Base-by-base conservation (phyloP, 495 filamentous ascomycete genomes). In the Lineolata rhizophorae region DNA sequence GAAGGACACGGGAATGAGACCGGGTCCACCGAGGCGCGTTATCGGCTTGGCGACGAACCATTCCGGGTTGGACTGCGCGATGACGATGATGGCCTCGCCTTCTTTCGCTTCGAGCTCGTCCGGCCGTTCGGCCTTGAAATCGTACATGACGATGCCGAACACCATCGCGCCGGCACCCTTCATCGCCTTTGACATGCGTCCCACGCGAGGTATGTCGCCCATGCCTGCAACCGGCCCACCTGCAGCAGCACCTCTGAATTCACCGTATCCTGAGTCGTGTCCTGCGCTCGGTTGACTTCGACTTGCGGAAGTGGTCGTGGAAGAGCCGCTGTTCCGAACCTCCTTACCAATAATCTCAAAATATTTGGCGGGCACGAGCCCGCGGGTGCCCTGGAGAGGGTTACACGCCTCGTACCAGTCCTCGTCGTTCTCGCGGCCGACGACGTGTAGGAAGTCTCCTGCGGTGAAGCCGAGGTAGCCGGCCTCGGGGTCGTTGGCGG, bases 401-500 rank as follows among this genome's bases (percentile, higher is more conserved):
- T 97, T 97, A 60, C 84, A 95, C 12, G 87, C 87, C 58, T 95
- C 87, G 62, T 95, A 97, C 87, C 87, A 97, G 51, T 91, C 79
- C 13, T 53, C 52, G 49, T 95, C 84, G 61, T 94, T 72, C 57
- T 95, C 87, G 46, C 85, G 76, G 47, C 80, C 83, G 52, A 95
- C 84, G 34, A 97, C 90, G 59, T 95, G 85, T 53, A 97, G 91
- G 55, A 95, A 97, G 50, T 97, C 87, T 42, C 87, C 87, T 45
- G 80, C 76, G 43, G 70, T 73, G 54, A 97, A 97, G 40, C 72
- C 72, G 43, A 97, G 62, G 57, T 94, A 81, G 48, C 84, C 73
- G 11, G 47, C 51, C 32, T 57, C 52, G 10, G 48, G 47, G 29
- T 41, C 33, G 18, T 43, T 35, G 20, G 64, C 54, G 20, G 63